Evolutionary conservation across 2,329 filamentous ascomycete genomes (phyloP), one percentile per base, ranked within the genome.

Genomic region (Diaporthe sp.): DNA sequence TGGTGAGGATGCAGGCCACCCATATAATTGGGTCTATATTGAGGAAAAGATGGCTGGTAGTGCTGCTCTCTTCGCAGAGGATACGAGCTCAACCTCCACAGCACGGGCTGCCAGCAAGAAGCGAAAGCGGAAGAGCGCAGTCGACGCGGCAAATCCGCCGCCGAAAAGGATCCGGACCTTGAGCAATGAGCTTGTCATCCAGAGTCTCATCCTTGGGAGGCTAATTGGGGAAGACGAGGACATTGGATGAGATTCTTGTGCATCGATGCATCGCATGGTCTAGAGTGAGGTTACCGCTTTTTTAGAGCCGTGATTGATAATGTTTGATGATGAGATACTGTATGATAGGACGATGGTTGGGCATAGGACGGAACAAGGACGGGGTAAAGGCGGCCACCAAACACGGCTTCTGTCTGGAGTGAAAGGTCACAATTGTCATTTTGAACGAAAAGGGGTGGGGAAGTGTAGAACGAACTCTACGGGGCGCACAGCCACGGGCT

Each of bases 191-290:
- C 92, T 96, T 81, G 92, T 98, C 31, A 92, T 98, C 73, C 96
- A 99, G 87, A 98, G 95, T 83, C 86, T 98, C 76, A 98, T 99
- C 78, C 83, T 98, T 70, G 96, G 96, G 0, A 91, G 92, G 76
- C 85, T 98, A 79, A 90, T 95, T 71, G 93, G 94, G 77, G 90
- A 91, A 68, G 88, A 85, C 17, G 89, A 91, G 78, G 80, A 87
- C 76, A 73, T 78, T 25, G 77, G 73, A 28, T 81, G 63, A 70
- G 28, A 4, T 6, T 10, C 5, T 22, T n/a, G 20, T 37, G 34
- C 13, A 17, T 3, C 22, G 22, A 2, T 20, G 28, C 42, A 25
- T 28, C 17, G 25, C 47, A 7, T 47, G 13, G 58, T 25, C 12
- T 20, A 10, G 8, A 3, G 4, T 6, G 13, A 34, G 60, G 28